phyloP scores from a whole-genome alignment of 352 stramenopile species.

The Globisporangium cystogenes region DNA sequence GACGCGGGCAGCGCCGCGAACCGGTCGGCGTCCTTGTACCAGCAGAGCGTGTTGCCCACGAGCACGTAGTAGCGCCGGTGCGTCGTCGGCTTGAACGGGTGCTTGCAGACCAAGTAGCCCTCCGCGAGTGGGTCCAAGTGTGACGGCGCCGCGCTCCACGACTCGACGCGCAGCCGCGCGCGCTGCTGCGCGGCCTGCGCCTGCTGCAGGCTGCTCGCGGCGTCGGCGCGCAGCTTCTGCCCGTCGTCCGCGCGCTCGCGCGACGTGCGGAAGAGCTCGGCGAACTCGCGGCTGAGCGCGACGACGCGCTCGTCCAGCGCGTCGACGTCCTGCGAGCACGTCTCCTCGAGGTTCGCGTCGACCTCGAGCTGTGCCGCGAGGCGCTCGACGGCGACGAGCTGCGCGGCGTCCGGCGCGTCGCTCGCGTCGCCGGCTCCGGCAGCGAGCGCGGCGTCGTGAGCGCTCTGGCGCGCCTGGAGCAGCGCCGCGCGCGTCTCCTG shows the following conservation, averaged over 20 bases:
- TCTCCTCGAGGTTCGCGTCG: slow-evolving; percentile 38
- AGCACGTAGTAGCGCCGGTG: slow-evolving; percentile 78
- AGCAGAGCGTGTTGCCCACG: slow-evolving; percentile 73
- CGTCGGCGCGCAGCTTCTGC: slow-evolving; percentile 33
- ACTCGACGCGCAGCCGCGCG: slow-evolving; percentile 38
- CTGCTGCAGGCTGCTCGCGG: slow-evolving; percentile 40
- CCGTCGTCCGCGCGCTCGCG: slow-evolving; percentile 29
- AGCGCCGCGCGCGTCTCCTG: slow-evolving; percentile 23
- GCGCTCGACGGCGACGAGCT: slow-evolving; percentile 22
- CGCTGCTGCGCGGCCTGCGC: slow-evolving; percentile 55
- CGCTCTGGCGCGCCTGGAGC: slow-evolving; percentile 22
- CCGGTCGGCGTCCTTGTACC: slow-evolving; percentile 68
- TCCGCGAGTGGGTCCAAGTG: slow-evolving; percentile 65
- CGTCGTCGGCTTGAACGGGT: slow-evolving; percentile 53
- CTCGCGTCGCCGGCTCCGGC: slow-evolving; percentile 7
- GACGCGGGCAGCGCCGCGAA: slow-evolving; percentile 38
- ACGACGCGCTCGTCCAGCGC: slow-evolving; percentile 18
- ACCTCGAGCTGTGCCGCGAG: slow-evolving; percentile 61
- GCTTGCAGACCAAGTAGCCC: slow-evolving; percentile 68
- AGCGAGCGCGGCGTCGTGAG: slow-evolving; percentile 22
- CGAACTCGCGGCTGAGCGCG: slow-evolving; percentile 17
- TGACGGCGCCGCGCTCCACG: slow-evolving; percentile 51
- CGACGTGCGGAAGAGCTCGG: slow-evolving; percentile 22
- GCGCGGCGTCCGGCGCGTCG: slow-evolving; percentile 8
- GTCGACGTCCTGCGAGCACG: slow-evolving; percentile 24